Percentiles rank a stretch among this genome's conserved stretches.
Evolutionary conservation across 73 alveolate genomes (phyloP).

Genomic region (Blepharisma japonicum): DNA sequence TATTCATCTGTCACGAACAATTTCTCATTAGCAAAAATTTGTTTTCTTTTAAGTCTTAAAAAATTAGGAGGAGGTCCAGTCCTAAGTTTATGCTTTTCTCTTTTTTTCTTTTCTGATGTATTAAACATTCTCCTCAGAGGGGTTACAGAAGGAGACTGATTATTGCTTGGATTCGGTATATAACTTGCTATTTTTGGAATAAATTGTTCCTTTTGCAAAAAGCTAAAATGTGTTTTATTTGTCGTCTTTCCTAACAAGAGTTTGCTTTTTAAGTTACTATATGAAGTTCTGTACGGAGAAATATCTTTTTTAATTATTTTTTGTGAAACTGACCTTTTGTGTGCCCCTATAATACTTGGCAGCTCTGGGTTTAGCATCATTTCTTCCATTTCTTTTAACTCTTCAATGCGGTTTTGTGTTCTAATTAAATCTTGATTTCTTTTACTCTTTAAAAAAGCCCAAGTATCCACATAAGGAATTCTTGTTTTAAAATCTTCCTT

Average conservation of each 20-base stretch:
- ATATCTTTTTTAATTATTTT: not conserved
- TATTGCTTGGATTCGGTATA: no score
- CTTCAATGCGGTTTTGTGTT: not conserved
- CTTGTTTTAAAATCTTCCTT: conserved; percentile 1
- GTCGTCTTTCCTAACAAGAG: not conserved
- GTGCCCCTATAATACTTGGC: no score
- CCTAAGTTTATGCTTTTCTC: no score
- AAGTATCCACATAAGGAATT: not conserved
- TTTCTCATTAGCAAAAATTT: no score
- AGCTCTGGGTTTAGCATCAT: not conserved
- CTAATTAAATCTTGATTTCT: not conserved
- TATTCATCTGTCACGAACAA: no score
- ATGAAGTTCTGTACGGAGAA: not conserved
- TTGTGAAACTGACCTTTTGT: no score
- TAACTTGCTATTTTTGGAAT: not conserved
- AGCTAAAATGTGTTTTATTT: not conserved
- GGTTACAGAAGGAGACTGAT: no score
- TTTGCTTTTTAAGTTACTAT: not conserved
- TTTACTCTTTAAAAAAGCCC: not conserved
- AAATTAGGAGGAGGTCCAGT: no score
- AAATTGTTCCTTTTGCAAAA: not conserved
- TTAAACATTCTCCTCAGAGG: no score
- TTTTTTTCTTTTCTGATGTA: no score
- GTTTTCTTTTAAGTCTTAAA: no score
- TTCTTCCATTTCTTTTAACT: conserved; percentile 6